phyloP scores from a whole-genome alignment of 768 basidiomycete species.

The Psilocybe sp. region DNA sequence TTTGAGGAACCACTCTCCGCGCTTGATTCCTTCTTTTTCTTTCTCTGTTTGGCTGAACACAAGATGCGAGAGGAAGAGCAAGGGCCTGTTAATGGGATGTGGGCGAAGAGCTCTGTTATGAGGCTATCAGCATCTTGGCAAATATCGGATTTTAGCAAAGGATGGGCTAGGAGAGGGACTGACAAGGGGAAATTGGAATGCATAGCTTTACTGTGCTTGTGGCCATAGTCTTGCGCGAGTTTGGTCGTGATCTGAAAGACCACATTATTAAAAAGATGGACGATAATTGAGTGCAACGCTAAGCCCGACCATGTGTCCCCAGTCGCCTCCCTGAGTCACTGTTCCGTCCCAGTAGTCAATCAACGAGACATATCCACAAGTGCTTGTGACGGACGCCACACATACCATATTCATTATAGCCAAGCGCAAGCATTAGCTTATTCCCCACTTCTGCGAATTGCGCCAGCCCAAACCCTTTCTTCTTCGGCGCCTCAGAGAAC shows the following conservation, averaged over 20 bases:
- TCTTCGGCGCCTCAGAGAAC: conserved; percentile 55
- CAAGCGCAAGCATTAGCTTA: conserved; percentile 48
- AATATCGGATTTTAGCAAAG: no score
- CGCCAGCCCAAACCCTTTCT: conserved; percentile 43
- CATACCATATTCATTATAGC: conserved; percentile 49
- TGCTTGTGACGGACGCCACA: neutral
- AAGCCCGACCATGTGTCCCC: conserved; percentile 34
- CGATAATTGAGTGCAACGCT: neutral
- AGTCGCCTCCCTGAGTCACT: conserved; percentile 51
- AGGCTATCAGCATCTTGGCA: no score
- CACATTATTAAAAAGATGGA: conserved; percentile 9
- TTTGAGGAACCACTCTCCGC: conserved; percentile 23
- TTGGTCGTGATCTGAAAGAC: conserved; percentile 26
- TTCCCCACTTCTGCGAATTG: conserved; percentile 47
- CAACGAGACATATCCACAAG: neutral
- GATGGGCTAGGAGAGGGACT: conserved; percentile 1
- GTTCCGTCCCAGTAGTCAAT: no score
- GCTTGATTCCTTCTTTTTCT: conserved; percentile 32
- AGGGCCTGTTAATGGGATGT: conserved; percentile 17
- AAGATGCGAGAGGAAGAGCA: conserved; percentile 21
- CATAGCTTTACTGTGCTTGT: conserved; percentile 44
- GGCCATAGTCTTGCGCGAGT: conserved; percentile 25
- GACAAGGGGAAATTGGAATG: conserved; percentile 46
- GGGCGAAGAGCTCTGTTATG: conserved; percentile 10
- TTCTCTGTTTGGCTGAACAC: conserved; percentile 22